phyloP scores from a whole-genome alignment of 352 stramenopile genomes.

The Phytophthora pisi region DNA sequence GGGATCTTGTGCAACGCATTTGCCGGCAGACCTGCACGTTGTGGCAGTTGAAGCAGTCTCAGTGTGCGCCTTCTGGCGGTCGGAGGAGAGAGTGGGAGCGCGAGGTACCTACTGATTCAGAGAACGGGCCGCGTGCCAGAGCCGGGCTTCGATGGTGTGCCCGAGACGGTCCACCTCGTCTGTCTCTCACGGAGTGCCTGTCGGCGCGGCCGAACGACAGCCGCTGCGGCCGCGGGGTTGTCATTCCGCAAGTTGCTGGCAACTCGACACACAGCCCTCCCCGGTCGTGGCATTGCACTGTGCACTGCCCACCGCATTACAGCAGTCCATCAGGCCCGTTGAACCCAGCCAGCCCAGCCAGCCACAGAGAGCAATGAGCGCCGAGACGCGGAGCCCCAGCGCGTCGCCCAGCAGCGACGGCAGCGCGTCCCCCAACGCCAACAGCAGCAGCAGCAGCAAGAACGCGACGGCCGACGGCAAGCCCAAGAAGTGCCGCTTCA shows the following conservation, averaged over 20 bases:
- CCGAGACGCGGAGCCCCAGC: conserved; percentile 38
- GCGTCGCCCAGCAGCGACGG: conserved; percentile 32
- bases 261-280: conserved; percentile 39
- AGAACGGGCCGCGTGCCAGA: conserved; percentile 20
- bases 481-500: conserved; percentile 77
- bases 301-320: not conserved
- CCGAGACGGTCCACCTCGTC: conserved; percentile 14
- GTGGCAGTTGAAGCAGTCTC: not conserved
- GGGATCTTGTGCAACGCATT: too few relatives aligned
- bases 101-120: conserved; percentile 31
- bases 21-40: too few relatives aligned
- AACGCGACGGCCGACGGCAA: conserved; percentile 36
- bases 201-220: conserved; percentile 51
- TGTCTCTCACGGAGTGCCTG: conserved; percentile 15
- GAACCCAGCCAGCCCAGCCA: not conserved
- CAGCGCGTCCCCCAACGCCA: conserved; percentile 19
- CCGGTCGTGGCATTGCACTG: conserved; percentile 38
- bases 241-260: conserved; percentile 67
- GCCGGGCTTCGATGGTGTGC: not conserved
- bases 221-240: conserved; percentile 37
- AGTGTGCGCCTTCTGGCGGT: conserved; percentile 18
- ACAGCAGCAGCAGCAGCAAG: conserved; percentile 28
- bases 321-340: conserved; percentile 3
- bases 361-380: conserved; percentile 30
- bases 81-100: conserved; percentile 20